Evolutionary conservation across 2,329 filamentous ascomycete species (phyloP).

Genomic region (Sordariomycetes sp.): DNA sequence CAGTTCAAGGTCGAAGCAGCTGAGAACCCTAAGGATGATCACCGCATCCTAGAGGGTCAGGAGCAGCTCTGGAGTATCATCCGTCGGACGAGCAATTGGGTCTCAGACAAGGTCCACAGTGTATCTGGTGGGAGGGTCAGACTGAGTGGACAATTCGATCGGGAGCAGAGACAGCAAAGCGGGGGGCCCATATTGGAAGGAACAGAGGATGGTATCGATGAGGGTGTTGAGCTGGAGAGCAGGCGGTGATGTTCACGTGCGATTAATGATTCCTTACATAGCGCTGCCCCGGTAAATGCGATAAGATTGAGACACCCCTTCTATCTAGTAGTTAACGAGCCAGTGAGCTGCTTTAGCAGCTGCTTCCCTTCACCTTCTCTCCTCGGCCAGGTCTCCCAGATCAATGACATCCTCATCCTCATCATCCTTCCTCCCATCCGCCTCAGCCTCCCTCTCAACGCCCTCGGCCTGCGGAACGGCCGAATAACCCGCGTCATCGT

Average conservation of each 20-base stretch:
- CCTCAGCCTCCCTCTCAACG: slow-evolving; percentile 8
- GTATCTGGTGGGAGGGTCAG: slow-evolving; percentile 48
- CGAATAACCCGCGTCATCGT: slow-evolving; percentile 16
- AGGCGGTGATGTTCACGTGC: slow-evolving; percentile 9
- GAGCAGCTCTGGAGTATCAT: slow-evolving; percentile 57
- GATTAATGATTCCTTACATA: no score
- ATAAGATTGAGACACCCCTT: no score
- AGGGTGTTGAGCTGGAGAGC: slow-evolving; percentile 33
- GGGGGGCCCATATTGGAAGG: slow-evolving; percentile 30
- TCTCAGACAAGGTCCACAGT: slow-evolving; percentile 43
- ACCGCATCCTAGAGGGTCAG: slow-evolving; percentile 45
- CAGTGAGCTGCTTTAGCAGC: neutral
- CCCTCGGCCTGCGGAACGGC: slow-evolving; percentile 15
- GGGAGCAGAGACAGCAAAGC: slow-evolving; percentile 35
- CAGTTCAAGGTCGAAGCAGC: slow-evolving; percentile 92
- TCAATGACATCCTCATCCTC: slow-evolving; percentile 26
- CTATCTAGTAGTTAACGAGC: no score
- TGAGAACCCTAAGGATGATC: slow-evolving; percentile 59
- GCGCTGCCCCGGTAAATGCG: no score
- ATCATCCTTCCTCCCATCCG: slow-evolving; percentile 11
- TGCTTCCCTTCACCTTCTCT: slow-evolving; percentile 6
- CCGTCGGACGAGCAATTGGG: slow-evolving; percentile 44
- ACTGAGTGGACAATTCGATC: slow-evolving; percentile 30
- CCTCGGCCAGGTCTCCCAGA: slow-evolving; percentile 16
- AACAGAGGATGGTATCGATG: slow-evolving; percentile 29